Evolutionary conservation across 768 basidiomycete species (phyloP).

Genomic region (Tulasnella calospora): DNA sequence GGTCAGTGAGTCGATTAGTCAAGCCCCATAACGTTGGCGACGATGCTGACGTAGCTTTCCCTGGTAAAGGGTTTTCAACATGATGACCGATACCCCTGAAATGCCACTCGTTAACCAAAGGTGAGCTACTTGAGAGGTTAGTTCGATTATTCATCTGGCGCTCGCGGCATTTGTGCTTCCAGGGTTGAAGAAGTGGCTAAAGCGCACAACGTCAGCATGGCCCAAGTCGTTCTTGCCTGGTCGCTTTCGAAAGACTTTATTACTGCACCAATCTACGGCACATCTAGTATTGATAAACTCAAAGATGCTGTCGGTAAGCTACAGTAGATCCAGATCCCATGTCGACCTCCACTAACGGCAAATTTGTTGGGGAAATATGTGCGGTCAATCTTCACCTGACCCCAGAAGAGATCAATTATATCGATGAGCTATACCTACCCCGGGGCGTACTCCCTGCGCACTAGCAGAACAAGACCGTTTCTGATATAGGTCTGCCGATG

Average conservation of each 20-base stretch:
- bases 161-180: neutral
- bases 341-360: no score
- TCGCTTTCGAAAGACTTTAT: constrained; percentile 8
- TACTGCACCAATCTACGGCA: constrained; percentile 17
- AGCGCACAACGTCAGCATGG: constrained; percentile 22
- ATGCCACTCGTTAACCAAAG: no score
- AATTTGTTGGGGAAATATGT: constrained; percentile 31
- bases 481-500: no score
- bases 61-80: no score
- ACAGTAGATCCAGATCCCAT: no score
- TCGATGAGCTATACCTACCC: constrained; percentile 53
- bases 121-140: neutral
- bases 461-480: no score
- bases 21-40: no score
- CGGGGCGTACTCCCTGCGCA: constrained; percentile 25
- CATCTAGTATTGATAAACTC: constrained; percentile 2
- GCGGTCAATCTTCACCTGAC: constrained; percentile 49
- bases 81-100: no score
- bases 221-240: constrained; percentile 13
- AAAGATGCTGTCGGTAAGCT: neutral
- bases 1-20: neutral
- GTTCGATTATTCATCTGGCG: neutral
- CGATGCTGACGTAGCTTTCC: no score
- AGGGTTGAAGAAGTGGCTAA: constrained; percentile 34
- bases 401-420: constrained; percentile 52